Base-by-base conservation (phyloP, 1,284 basidiomycete species). In the Rhodotorula sp. region DNA sequence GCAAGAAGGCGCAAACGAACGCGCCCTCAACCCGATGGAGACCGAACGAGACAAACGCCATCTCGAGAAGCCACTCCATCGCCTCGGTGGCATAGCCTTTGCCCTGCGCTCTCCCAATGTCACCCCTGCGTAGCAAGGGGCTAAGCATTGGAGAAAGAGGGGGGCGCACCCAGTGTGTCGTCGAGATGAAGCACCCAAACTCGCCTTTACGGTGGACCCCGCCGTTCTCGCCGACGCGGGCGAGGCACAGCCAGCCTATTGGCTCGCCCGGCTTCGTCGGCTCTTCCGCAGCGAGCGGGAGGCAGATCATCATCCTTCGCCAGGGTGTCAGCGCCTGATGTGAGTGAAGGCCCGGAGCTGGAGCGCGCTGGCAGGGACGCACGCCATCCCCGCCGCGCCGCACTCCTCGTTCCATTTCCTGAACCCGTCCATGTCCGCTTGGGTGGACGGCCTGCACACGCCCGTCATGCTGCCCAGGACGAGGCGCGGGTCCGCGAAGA, bases 71-170 rank as follows among this genome's bases (percentile, higher is more conserved):
- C 66, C 66, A 68, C 22, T 63, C 61, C 36, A 68, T 22, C n/a
- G 66, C 66, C 55, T 68, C 61, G 1, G 32, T 34, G 13, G 60
- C 66, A 25, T 50, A 67, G 0, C 66, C 66, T 29, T 67, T 62
- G 13, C 66, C 46, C 65, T 66, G 54, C 32, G 13, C n/a, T 4
- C 19, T n/a, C 29, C 12, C 22, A 27, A 41, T 27, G 25, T 15
- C 19, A 46, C 9, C 13, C 10, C 17, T 4, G 27, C 22, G 12
- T 27, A n/a, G n/a, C 21, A 10, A 22, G 21, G 29, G n/a, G 37
- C 17, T 9, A 15, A 36, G 19, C 19, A n/a, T n/a, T n/a, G n/a
- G n/a, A 36, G 17, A 22, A 17, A 25, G 29, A 17, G 21, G 19
- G 17, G 1, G 6, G n/a, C 37, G 46, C 21, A 59, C 46, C 8